phyloP scores from a whole-genome alignment of 495 filamentous ascomycete species.

The Penicillium tannophilum region DNA sequence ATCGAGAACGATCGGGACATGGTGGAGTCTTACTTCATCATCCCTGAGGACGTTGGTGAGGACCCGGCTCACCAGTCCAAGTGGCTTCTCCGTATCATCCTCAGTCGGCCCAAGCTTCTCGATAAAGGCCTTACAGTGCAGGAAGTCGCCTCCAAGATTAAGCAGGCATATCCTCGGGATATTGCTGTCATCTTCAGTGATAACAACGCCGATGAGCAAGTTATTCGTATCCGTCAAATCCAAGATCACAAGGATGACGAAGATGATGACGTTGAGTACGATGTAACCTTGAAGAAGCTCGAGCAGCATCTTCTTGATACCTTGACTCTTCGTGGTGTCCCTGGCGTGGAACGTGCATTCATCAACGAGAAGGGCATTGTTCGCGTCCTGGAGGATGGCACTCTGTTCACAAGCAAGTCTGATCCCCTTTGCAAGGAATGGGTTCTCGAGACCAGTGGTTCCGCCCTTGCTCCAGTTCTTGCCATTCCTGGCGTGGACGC shows the following conservation, averaged over 20 bases:
- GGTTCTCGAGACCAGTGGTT: slow-evolving; percentile 92
- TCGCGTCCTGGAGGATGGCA: slow-evolving; percentile 62
- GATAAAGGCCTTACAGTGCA: slow-evolving; percentile 92
- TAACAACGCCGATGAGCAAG: slow-evolving; percentile 94
- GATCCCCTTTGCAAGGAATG: slow-evolving; percentile 81
- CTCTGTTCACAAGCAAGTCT: slow-evolving; percentile 66
- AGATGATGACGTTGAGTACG: slow-evolving; percentile 80
- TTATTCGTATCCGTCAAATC: slow-evolving; percentile 90
- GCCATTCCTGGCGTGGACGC: slow-evolving; percentile 86
- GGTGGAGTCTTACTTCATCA: slow-evolving; percentile 95
- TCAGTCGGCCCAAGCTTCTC: slow-evolving; percentile 88
- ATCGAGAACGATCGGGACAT: slow-evolving; percentile 90
- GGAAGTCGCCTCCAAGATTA: slow-evolving; percentile 88
- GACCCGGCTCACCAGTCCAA: slow-evolving; percentile 78
- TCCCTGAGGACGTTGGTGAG: slow-evolving; percentile 79
- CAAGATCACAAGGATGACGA: slow-evolving; percentile 69
- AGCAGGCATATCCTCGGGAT: slow-evolving; percentile 82
- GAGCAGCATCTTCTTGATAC: slow-evolving; percentile 89
- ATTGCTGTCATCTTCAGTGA: slow-evolving; percentile 95
- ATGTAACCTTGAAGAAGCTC: slow-evolving; percentile 85
- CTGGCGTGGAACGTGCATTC: slow-evolving; percentile 87
- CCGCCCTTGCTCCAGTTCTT: slow-evolving; percentile 78
- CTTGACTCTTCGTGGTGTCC: slow-evolving; percentile 85
- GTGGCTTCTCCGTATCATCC: slow-evolving; percentile 93
- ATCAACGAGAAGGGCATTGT: slow-evolving; percentile 78